Evolutionary conservation across 1,139 yeast species (phyloP), one percentile per base, ranked within the genome.

Genomic region (Kodamaea anthophila): DNA sequence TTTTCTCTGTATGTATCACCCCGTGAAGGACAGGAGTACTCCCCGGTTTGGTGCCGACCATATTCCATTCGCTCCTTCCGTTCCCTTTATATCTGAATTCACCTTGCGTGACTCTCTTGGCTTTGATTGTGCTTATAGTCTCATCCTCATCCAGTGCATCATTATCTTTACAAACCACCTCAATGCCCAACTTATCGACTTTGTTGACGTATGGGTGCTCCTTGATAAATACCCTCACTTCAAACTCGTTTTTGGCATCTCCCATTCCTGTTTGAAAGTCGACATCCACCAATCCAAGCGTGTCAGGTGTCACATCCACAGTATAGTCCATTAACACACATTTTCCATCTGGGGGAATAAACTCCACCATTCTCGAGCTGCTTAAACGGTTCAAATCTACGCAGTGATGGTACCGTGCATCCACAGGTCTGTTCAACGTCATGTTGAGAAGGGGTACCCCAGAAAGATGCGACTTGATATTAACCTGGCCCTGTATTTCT

Each of bases 261-360:
- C 95, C 95, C 19, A 83, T 55, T 0, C 77, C 80, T 3, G 75
- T 70, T 32, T 65, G 66, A 34, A 77, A 67, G 29, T 78, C 84
- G 3, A 79, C 72, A 18, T 63, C 67, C 2, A 86, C 67, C 7
- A 77, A 49, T 0, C 91, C 93, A 13, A 70, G 42, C 50, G 53
- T 44, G 11, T 46, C 47, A 30, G 45, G 29, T 31, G 52, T 53
- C 22, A 73, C 51, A 36, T 83, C 84, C 18, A 83, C 53, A 5
- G 71, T 63, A 49, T 91, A 91, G 14, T 71, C 60, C 68, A 81
- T 70, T 12, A 91, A 53, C 4, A 70, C 64, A 23, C 77, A 74
- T 38, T 63, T 69, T 4, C 94, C 97, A 52, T 91, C 96, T 0
- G 97, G 95, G 3, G 98, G 98, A 13, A 83, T 69, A 46, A 88